These are phyloP conservation scores for Ustilago crameri DNA, from an alignment of 1,284 basidiomycete species.

Conservation along the genomic window DNA sequence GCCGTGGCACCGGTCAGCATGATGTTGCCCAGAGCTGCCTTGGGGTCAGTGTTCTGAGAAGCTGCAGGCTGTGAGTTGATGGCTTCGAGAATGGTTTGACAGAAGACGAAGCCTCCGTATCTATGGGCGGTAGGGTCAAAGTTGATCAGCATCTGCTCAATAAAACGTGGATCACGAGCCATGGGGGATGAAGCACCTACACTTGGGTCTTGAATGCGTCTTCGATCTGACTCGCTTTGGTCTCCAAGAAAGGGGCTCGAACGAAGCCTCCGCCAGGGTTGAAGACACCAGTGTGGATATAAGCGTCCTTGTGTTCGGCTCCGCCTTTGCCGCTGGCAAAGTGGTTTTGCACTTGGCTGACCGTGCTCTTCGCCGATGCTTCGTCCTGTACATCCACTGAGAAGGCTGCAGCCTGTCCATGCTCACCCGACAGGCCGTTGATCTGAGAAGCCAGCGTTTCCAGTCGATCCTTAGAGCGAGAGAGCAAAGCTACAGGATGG, in stretches of 20 bases:
- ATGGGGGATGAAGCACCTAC: slow-evolving; percentile 13
- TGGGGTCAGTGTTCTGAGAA: slow-evolving; percentile 5
- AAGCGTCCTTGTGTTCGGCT: slow-evolving; percentile 28
- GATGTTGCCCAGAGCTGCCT: slow-evolving; percentile 27
- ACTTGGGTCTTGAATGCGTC: slow-evolving; percentile 44
- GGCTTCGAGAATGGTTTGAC: slow-evolving; percentile 40
- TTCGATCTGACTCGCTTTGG: slow-evolving; percentile 43
- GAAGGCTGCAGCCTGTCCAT: slow-evolving; percentile 32
- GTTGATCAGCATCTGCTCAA: no score
- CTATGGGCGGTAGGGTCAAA: slow-evolving; percentile 2
- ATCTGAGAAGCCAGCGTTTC: slow-evolving; percentile 40
- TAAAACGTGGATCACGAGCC: no score
- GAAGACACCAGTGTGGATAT: slow-evolving; percentile 42
- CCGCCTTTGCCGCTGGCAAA: slow-evolving; percentile 28
- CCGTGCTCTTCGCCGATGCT: slow-evolving; percentile 18
- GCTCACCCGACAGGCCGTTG: slow-evolving; percentile 15
- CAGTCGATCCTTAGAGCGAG: slow-evolving; percentile 32
- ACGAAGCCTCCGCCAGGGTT: slow-evolving; percentile 49
- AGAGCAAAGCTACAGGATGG: slow-evolving; percentile 48
- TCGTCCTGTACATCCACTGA: slow-evolving; percentile 40
- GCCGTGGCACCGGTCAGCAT: slow-evolving; percentile 48
- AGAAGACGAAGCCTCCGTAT: slow-evolving; percentile 39
- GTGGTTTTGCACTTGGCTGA: slow-evolving; percentile 29
- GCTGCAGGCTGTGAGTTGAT: slow-evolving; percentile 30
- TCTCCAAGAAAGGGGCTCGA: slow-evolving; percentile 26